Base-by-base conservation (phyloP, 768 basidiomycete species). In the Termitomyces titanicus region DNA sequence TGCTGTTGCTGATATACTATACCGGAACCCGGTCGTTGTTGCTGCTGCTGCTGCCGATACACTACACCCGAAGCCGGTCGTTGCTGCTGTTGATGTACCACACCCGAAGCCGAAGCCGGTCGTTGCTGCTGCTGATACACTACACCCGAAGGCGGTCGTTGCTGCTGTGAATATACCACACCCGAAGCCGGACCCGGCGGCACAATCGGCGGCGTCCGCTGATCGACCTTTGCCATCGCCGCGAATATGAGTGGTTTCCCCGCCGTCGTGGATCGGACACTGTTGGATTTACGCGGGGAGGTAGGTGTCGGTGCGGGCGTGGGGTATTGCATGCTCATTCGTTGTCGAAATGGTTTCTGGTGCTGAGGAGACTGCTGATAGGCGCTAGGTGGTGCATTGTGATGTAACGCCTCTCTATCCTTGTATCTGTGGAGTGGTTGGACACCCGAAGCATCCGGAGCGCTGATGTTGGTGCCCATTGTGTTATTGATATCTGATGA, bases 211-310 rank as follows among this genome's bases (percentile, higher is more conserved):
- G 29, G 29, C 29, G 29, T 56, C 47, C 49, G 55, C 48, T 69
- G 63, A 27, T 64, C 65, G 6, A 63, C 54, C n/a, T 68, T 50
- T 12, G 74, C 71, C 77, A 80, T 82, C 3, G 84, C 82, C 6
- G 83, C 67, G 53, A 88, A 88, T 31, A 89, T 88, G 22, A 83
- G 73, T 1, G 86, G 85, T 20, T 80, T 82, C 80, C 53, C 72
- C 60, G 5, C 51, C 33, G 60, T 47, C 24, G 56, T 50, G 17
- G 62, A 49, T 27, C 54, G 63, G 58, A 69, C 46, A 48, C 63
- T 68, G 18, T 63, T 40, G 4, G 65, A 54, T 53, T 68, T 69
- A 13, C 65, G 58, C 44, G 57, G 56, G 17, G 62, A 52, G n/a
- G 54, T 58, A 15, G 64, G 50, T 25, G 56, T 61, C 29, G 25